These are phyloP conservation scores for Papiliotrema nemorosa DNA, from an alignment of 1,284 basidiomycete species.

Conservation along the genomic window DNA sequence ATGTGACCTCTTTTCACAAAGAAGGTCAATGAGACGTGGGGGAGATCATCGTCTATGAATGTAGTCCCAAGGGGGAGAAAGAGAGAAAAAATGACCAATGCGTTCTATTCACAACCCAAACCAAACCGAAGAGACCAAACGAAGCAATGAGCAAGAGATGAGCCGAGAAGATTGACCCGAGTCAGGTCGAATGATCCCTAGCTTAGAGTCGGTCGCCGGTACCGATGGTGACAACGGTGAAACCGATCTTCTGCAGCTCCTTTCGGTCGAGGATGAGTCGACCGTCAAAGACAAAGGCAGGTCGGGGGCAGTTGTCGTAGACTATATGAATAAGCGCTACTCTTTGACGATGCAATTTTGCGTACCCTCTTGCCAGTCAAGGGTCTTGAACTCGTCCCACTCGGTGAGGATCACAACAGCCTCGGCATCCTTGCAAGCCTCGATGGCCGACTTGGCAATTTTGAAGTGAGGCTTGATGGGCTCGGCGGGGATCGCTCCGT, in stretches of 20 bases:
- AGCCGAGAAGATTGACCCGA: no score
- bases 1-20: no score
- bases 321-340: slow-evolving; percentile 49
- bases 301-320: slow-evolving; percentile 89
- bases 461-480: slow-evolving; percentile 79
- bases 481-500: slow-evolving; percentile 33
- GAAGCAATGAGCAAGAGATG: no score
- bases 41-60: no score
- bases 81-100: no score
- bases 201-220: slow-evolving; percentile 45
- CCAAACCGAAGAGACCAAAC: not conserved
- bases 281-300: slow-evolving; percentile 86
- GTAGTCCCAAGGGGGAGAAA: no score
- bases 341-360: not conserved
- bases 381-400: slow-evolving; percentile 91
- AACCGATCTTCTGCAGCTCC: slow-evolving; percentile 79
- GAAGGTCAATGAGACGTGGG: no score
- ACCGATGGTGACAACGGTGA: slow-evolving; percentile 66
- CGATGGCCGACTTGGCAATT: slow-evolving; percentile 70
- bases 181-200: no score
- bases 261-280: slow-evolving; percentile 68
- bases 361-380: slow-evolving; percentile 69
- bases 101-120: no score
- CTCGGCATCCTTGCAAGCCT: slow-evolving; percentile 85
- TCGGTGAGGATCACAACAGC: slow-evolving; percentile 87